Conservation (phyloP, 306 rosid species). For the Gleditsia sinensis region DNA sequence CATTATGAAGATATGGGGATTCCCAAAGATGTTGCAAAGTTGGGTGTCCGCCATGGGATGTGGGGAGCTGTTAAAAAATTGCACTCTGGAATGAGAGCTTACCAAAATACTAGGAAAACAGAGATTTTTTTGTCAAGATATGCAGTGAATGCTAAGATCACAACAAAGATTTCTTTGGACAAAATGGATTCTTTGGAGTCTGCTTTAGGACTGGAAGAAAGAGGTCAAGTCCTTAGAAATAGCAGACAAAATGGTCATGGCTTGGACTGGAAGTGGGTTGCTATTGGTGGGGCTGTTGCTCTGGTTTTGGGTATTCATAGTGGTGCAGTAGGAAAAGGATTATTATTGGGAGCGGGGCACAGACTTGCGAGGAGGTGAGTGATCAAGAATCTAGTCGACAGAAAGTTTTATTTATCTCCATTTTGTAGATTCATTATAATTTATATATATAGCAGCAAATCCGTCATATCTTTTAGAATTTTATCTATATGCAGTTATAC, state of each 20-base stretch:
- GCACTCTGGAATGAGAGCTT: slow-evolving; percentile 92
- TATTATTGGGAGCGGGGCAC: slow-evolving; percentile 89
- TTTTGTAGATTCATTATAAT: slow-evolving; percentile 30
- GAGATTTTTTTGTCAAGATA: slow-evolving; percentile 64
- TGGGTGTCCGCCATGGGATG: slow-evolving; percentile 98
- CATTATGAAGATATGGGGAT: slow-evolving; percentile 99
- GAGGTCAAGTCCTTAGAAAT: slow-evolving; percentile 29
- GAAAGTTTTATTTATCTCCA: slow-evolving; percentile 27
- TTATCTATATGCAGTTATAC: slow-evolving; percentile 17
- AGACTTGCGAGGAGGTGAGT: slow-evolving; percentile 74
- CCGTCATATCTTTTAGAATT: too few relatives aligned
- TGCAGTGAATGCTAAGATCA: slow-evolving; percentile 75
- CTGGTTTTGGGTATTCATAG: slow-evolving; percentile 85
- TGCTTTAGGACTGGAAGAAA: slow-evolving; percentile 46
- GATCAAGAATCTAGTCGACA: slow-evolving; percentile 13
- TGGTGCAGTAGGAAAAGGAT: slow-evolving; percentile 75
- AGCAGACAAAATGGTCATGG: slow-evolving; percentile 47
- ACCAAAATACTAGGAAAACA: slow-evolving; percentile 81
- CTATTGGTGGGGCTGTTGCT: slow-evolving; percentile 90
- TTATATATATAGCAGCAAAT: slow-evolving; percentile 30
- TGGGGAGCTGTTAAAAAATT: slow-evolving; percentile 97
- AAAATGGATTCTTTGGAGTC: slow-evolving; percentile 52
- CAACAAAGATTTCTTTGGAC: slow-evolving; percentile 60
- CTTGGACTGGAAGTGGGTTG: slow-evolving; percentile 95
- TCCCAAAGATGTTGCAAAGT: slow-evolving; percentile 96